Conservation (phyloP, 2,329 filamentous ascomycete genomes). For the Microdochium bolleyi region DNA sequence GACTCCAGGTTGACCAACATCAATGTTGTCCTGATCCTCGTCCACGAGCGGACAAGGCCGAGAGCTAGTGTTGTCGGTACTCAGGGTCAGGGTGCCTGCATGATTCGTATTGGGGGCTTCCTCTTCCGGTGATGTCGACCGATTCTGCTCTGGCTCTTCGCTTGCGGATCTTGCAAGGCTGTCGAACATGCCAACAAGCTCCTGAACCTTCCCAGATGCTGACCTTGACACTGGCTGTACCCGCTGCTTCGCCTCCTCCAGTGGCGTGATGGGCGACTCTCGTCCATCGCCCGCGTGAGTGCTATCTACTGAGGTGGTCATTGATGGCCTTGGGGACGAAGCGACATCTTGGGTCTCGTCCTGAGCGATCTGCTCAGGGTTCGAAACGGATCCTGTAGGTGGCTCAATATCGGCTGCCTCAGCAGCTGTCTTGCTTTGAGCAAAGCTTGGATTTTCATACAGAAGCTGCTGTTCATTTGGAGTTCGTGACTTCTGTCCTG, state of each 20-base stretch:
- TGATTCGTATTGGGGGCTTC: conserved; percentile 6
- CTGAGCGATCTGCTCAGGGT: neutral
- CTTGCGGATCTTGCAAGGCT: conserved; percentile 24
- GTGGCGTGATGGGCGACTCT: conserved; percentile 36
- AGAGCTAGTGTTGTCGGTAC: neutral
- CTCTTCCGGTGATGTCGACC: conserved; percentile 4
- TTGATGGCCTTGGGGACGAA: conserved; percentile 15
- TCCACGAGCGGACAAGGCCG: too few relatives aligned
- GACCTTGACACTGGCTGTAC: conserved; percentile 17
- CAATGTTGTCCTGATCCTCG: too few relatives aligned
- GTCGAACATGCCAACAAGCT: conserved; percentile 42
- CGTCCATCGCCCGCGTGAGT: conserved; percentile 19
- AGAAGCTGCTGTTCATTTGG: conserved; percentile 1
- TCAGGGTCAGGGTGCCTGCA: conserved; percentile 2
- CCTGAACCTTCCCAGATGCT: conserved; percentile 36
- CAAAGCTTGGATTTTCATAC: neutral
- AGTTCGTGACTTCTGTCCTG: neutral
- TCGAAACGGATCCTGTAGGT: neutral
- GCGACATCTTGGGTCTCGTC: conserved; percentile 3
- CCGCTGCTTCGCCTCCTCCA: conserved; percentile 28
- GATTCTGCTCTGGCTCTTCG: conserved; percentile 14
- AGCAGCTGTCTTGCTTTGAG: neutral
- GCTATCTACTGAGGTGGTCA: conserved; percentile 18
- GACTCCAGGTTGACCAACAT: too few relatives aligned
- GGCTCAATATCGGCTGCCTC: neutral